Evolutionary conservation across 805 yeast genomes (phyloP), one percentile per base, ranked within the genome.

Genomic region (Grigorovia jiainica): DNA sequence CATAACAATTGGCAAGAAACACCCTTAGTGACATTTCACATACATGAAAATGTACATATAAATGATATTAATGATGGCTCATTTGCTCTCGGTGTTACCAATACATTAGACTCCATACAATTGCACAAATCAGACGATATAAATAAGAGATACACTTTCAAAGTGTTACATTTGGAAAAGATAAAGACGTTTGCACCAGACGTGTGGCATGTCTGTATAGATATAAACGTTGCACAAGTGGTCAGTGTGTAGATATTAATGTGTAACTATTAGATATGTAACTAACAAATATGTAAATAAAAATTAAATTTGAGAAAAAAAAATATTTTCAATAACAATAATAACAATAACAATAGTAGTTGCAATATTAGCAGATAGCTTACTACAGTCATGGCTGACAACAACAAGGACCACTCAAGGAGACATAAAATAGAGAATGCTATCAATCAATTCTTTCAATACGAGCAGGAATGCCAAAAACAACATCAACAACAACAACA

Each of bases 111-210:
- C 5, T 13, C 10, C 21, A 9, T 46, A 43, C 38, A 16, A 24
- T 5, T 15, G 25, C 8, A 13, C 5, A 25, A 15, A 9, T 4
- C 17, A 7, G 2, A 10, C 5, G 25, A 16, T 13, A 3, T 13
- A 13, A 6, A 17, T 4, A 29, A 16, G 20, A 5, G 7, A 27
- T 27, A 15, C 4, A 10, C 17, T 10, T 51, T 46, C 37, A 24
- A 27, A 3, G 40, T 53, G 5, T 20, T 34, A 1, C 78, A 75
- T 45, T 45, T 79, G 8, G 86, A 82, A 47, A 73, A 66, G 49
- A 83, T 87, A 42, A 87, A 86, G 62, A 82, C 90, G 0, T 86
- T 79, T 68, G 94, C 95, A 0, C 95, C 95, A 0, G 90, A 82
- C 38, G 78, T 87, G 2, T 80, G 84, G 80, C 95, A 86, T 50